Base-by-base conservation (phyloP, 2,329 filamentous ascomycete species). In the Ophiostoma fasciatum region DNA sequence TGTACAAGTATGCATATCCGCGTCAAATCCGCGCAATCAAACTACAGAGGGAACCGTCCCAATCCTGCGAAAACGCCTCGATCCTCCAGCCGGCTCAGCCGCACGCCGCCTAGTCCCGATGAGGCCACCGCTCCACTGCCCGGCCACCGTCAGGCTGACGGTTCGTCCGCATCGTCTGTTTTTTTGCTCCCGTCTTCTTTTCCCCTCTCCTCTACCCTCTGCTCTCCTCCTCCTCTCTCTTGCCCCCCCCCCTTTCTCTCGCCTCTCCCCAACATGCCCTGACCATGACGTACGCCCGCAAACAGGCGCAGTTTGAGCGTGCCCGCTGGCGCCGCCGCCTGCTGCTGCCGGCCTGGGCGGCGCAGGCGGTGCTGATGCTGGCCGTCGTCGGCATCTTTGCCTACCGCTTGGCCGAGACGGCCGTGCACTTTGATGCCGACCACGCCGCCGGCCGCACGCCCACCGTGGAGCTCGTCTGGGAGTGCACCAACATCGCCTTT, bases 401-500 rank as follows among this genome's bases (percentile, higher is more conserved):
- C 20, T 70, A 64, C 51, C 60, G 68, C 11, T 55, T 74, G 7
- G 63, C 62, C 20, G 55, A 61, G 31, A 67, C 65, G 1, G 46
- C 64, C 20, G 53, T 54, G 15, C 53, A 58, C 9, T 63, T 59
- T 44, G 49, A 60, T n/a, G 59, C 62, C 4, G 46, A 59, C 25
- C 46, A 61, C 21, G 50, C 53, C 19, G 53, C 51, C 22, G 60
- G 59, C 19, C 45, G 55, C n/a, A 42, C 57, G 5, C 61, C 64
- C 0, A 49, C 53, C 10, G 57, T 71, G 10, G 61, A 68, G 51
- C 51, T 70, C 43, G 63, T 64, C 21, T 74, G 70, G 68, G 65
- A 71, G 49, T 54, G 50, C 17, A 61, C 59, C 34, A 73, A 71
- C 43, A 58, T 74, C 33, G 59, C 42, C 35, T 56, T 73, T 35